These are phyloP conservation scores for Polygonum maritimum DNA, from an alignment of 148 eudicot genomes.

Conservation along the genomic window DNA sequence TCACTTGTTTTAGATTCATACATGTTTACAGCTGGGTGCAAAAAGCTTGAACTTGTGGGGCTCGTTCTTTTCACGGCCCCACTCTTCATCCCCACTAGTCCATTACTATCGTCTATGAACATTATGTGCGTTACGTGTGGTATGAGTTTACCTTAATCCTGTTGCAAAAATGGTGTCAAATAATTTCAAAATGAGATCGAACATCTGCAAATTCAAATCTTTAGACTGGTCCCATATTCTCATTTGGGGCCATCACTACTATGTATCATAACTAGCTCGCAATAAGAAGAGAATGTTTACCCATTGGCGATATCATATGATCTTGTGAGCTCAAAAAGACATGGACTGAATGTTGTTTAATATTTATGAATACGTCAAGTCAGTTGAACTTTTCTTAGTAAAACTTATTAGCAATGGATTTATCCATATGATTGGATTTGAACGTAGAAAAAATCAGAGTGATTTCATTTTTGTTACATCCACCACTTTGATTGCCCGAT, in stretches of 20 bases:
- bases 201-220: not conserved
- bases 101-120: not conserved
- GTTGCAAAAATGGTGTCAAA: slow-evolving; percentile 3
- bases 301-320: not conserved
- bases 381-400: too few species aligned
- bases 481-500: too few species aligned
- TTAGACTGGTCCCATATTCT: not conserved
- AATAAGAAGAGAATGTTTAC: not conserved
- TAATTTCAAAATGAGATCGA: not conserved
- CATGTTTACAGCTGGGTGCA: not conserved
- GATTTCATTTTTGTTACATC: too few species aligned
- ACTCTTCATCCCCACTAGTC: not conserved
- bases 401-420: not conserved
- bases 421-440: not conserved
- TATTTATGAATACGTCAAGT: not conserved
- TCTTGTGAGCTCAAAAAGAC: not conserved
- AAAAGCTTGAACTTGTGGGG: not conserved
- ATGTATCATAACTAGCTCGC: too few species aligned
- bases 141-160: not conserved
- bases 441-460: too few species aligned
- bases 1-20: not conserved
- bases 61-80: not conserved
- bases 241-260: not conserved
- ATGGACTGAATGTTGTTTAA: not conserved
- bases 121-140: not conserved